A percentile compares a stretch with the other conserved stretches of the same genome.
Evolutionary conservation across 495 filamentous ascomycete species (phyloP).

Genomic region (Apodospora peruviana): DNA sequence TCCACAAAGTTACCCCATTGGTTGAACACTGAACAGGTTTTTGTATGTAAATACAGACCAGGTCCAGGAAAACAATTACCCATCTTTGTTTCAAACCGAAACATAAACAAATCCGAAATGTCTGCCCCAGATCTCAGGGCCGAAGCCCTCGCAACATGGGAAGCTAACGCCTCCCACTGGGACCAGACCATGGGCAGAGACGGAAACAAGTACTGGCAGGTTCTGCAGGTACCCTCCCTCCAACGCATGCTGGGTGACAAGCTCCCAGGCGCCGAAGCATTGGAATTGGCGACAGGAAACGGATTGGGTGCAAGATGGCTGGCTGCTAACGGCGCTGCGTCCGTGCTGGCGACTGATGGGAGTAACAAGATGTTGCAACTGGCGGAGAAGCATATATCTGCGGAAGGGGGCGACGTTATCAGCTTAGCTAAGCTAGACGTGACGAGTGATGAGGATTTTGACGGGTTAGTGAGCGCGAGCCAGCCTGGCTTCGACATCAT

Average conservation of each 20-base stretch:
- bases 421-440: conserved; percentile 26
- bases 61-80: too few species aligned
- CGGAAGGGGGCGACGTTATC: conserved; percentile 3
- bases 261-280: conserved; percentile 18
- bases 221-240: conserved; percentile 32
- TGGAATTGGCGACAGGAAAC: conserved; percentile 40
- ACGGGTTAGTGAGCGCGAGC: conserved; percentile 13
- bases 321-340: conserved; percentile 15
- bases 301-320: conserved; percentile 36
- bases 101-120: too few species aligned
- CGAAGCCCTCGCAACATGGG: conserved; percentile 25
- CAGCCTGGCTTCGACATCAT: conserved; percentile 23
- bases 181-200: conserved; percentile 27
- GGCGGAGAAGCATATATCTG: conserved; percentile 13
- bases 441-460: conserved; percentile 24
- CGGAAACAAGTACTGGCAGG: conserved; percentile 36
- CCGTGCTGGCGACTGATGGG: conserved; percentile 35
- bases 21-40: too few species aligned
- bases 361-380: conserved; percentile 24
- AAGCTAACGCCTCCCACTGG: conserved; percentile 32
- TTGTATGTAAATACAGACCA: too few species aligned
- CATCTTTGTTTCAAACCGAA: too few species aligned
- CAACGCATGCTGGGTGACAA: conserved; percentile 19
- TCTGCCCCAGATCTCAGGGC: conserved; percentile 1
- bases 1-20: too few species aligned